phyloP scores from a whole-genome alignment of 208 protist genomes.

The Tritrichomonas foetus region DNA sequence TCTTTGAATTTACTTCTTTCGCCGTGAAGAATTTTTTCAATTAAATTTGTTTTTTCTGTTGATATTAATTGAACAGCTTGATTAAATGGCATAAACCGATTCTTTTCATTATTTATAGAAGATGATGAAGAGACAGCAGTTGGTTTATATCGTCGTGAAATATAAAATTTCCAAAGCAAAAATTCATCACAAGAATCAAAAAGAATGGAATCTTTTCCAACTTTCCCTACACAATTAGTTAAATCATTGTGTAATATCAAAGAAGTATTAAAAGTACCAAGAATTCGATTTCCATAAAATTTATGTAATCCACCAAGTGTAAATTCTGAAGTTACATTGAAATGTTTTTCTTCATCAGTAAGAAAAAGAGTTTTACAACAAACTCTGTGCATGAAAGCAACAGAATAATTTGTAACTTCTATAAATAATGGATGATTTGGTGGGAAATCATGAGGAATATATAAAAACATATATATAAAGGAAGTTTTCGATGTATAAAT shows the following conservation, averaged over 20 bases:
- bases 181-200: not conserved
- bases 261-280: not conserved
- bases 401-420: not conserved
- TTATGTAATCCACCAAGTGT: not conserved
- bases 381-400: not conserved
- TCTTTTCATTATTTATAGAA: too few species aligned
- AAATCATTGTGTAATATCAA: not conserved
- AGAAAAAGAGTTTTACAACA: not conserved
- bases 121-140: too few species aligned
- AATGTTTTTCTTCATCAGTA: not conserved
- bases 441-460: not conserved
- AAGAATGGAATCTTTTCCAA: not conserved
- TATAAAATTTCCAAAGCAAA: not conserved
- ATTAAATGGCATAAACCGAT: too few species aligned
- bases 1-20: too few species aligned
- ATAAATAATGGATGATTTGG: not conserved
- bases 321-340: not conserved
- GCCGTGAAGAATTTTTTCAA: too few species aligned
- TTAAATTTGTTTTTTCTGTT: too few species aligned
- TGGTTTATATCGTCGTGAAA: not conserved
- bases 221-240: not conserved
- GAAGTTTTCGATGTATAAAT: not conserved
- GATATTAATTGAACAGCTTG: too few species aligned
- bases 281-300: not conserved
- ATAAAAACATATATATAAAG: not conserved